Conservation (phyloP, 116 monocot genomes). For the Posidonia oceanica region DNA sequence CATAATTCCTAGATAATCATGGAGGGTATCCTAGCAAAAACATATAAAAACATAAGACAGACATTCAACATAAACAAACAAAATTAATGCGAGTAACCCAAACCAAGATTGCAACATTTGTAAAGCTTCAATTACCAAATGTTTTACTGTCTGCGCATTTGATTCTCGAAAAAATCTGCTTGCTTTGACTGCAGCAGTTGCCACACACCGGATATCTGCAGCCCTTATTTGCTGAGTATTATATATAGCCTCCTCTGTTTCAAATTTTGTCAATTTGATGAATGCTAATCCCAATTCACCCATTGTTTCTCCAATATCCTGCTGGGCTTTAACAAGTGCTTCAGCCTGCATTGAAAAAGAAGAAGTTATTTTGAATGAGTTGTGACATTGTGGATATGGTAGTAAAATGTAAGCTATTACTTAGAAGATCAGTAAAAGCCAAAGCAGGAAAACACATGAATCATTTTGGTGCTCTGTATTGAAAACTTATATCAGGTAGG, state of each 20-base stretch:
- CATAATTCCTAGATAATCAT: slow-evolving; percentile 91
- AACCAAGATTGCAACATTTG: neutral
- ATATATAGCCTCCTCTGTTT: slow-evolving; percentile 54
- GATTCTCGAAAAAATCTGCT: slow-evolving; percentile 70
- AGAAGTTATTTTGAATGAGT: neutral
- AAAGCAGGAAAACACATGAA: too few species aligned
- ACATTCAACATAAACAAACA: neutral
- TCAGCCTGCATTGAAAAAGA: slow-evolving; percentile 42
- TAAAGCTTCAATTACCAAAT: slow-evolving; percentile 42
- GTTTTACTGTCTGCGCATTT: slow-evolving; percentile 62
- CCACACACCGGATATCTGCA: slow-evolving; percentile 38
- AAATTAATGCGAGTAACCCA: neutral
- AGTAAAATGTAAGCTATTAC: too few species aligned
- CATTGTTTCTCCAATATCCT: slow-evolving; percentile 73
- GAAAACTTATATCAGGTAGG: too few species aligned
- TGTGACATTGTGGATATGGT: too few species aligned
- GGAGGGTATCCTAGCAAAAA: slow-evolving; percentile 64
- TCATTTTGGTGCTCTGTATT: too few species aligned
- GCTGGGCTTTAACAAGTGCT: slow-evolving; percentile 72
- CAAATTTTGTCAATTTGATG: slow-evolving; percentile 79
- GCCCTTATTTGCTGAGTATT: slow-evolving; percentile 52
- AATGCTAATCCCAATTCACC: slow-evolving; percentile 75
- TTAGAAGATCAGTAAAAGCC: too few species aligned
- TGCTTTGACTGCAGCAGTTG: slow-evolving; percentile 75
- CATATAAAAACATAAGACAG: slow-evolving; percentile 3